Evolutionary conservation across 1,284 basidiomycete species (phyloP), one percentile per base, ranked within the genome.

Genomic region (Ceratobasidium sp.): DNA sequence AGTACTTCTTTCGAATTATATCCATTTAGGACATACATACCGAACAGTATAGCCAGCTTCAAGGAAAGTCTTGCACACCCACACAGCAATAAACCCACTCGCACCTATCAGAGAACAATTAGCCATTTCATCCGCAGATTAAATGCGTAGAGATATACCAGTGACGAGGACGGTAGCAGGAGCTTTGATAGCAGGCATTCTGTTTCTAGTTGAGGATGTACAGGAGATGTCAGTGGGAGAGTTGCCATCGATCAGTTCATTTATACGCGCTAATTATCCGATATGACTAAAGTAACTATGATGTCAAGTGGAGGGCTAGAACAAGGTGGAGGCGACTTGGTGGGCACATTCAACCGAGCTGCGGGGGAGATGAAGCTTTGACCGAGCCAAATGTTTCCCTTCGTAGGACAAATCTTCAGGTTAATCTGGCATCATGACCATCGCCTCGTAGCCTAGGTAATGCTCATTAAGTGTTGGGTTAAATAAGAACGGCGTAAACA

Each of bases 121-220:
- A 14, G 41, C 28, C 26, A 32, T 5, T 10, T 8, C 18, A n/a
- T 28, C 28, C 10, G 6, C 30, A n/a, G 1, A 28, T 32, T 12
- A 30, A 39, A n/a, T 26, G 18, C 41, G 32, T 16, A 16, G 26
- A 26, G 36, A 46, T 46, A 10, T 28, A 71, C 72, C 72, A 48
- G 72, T 76, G n/a, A 76, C 75, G 8, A 76, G 72, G 12, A 76
- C 75, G 46, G 73, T 76, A 48, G 76, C 59, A n/a, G 75, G 76
- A 8, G 75, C 53, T 45, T 74, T 55, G 26, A 76, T 71, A 53
- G 71, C 58, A 46, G 74, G 62, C 76, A 76, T 76, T 46, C 8
- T 58, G 14, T 75, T 76, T 46, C 12, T 58, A 23, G 23, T 36
- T 39, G 21, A 16, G 16, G 21, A 26, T 23, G 12, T n/a, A 58